Base-by-base conservation (phyloP, 441 rosid species). In the Brassica hybrid region DNA sequence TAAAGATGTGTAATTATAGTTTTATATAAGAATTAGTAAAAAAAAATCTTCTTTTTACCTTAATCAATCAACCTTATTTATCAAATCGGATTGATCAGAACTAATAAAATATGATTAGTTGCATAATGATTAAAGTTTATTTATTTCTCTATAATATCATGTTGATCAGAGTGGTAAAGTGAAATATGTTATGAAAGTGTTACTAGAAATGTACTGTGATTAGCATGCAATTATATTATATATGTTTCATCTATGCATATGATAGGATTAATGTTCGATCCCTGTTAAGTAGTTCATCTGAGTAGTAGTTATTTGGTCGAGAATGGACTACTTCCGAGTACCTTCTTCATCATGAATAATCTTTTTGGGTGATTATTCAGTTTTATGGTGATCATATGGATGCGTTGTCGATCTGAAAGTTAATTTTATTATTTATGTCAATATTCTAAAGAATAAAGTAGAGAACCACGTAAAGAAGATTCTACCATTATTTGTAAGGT, bases 401-500 rank as follows among this genome's bases (percentile, higher is more conserved):
- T 72, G 56, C 62, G 36, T 66, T 61, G 25, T 60, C 23, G 17
- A 52, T 52, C 10, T 67, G 12, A 54, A 73, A 78, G 36, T 73
- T 41, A 67, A 27, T 9, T 67, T 60, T 4, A 38, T 18, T 23
- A 6, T 41, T 61, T 63, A 9, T 25, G 65, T 79, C 7, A 19
- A 68, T 56, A 27, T 69, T n/a, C 60, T 41, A 27, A 68, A 41
- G 48, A 30, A 21, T 61, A 68, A 62, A 78, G 74, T 67, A 61
- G 36, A 61, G 5, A 50, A 67, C 6, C 4, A 50, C 23, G 48
- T 52, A 56, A 73, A 56, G 75, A 74, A 79, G 75, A 79, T 69
- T 74, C 82, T 64, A 69, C 67, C n/a, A 79, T 62, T 41, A 63
- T 68, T 73, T 68, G 75, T 73, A 79, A 74, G 82, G 74, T 56